Percentiles rank a stretch among this genome's conserved stretches.
Conservation (phyloP, 2,329 filamentous ascomycete genomes). For the Arthrobotrys iridis region DNA sequence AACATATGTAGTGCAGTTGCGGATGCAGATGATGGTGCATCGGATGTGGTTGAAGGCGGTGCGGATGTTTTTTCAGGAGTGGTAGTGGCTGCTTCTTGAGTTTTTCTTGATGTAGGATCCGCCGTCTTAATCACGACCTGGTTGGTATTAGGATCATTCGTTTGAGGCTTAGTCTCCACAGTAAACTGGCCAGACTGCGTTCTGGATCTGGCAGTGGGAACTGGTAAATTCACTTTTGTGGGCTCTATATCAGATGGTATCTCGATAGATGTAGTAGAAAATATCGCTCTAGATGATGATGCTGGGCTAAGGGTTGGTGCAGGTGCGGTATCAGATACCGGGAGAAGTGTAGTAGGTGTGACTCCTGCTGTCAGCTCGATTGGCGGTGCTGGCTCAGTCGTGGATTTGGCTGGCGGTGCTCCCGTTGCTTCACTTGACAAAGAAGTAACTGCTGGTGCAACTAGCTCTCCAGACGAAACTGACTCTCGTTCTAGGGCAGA, state of each 20-base stretch:
- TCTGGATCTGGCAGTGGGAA: neutral
- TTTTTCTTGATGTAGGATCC: constrained; percentile 8
- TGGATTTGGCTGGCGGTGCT: neutral
- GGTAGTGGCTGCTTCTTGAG: neutral
- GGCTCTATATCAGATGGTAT: neutral
- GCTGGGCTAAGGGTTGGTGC: neutral
- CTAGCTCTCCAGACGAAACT: neutral
- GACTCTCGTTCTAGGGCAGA: neutral
- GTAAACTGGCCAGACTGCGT: constrained; percentile 15
- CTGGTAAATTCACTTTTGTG: neutral
- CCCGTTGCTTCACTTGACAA: neutral
- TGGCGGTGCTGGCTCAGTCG: neutral
- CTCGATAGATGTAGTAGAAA: neutral
- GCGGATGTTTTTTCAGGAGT: constrained; percentile 23
- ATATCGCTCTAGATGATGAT: neutral
- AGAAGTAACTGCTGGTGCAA: neutral
- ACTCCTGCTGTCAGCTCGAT: neutral
- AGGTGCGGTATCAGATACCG: neutral
- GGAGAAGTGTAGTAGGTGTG: neutral
- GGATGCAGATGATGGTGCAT: constrained; percentile 41
- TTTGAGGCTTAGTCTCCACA: neutral
- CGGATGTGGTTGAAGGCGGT: constrained; percentile 28
- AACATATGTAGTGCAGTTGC: constrained; percentile 29
- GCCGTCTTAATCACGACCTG: constrained; percentile 28
- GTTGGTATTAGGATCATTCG: neutral